phyloP scores from a whole-genome alignment of 257 asterid species.

The Solanum etuberosum region DNA sequence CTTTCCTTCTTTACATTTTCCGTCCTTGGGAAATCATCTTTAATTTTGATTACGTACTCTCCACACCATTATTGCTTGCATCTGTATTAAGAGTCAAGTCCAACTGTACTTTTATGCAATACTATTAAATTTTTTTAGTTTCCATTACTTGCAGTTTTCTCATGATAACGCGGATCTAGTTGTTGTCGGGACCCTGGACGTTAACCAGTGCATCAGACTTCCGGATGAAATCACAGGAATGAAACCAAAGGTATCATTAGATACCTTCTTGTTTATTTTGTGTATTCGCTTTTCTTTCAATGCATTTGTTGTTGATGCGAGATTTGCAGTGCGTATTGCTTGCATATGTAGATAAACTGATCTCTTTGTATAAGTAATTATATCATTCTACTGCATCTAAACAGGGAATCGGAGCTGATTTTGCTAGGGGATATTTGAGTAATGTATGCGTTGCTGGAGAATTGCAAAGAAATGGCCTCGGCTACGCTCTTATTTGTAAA shows the following conservation, averaged over 20 bases:
- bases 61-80: not conserved
- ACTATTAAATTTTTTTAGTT: not conserved
- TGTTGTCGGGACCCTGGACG: constrained; percentile 81
- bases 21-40: not conserved
- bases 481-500: constrained; percentile 53
- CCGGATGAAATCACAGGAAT: constrained; percentile 72
- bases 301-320: not conserved
- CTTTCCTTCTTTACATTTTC: not conserved
- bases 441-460: constrained; percentile 88
- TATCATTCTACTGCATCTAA: constrained; percentile 3
- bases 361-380: not conserved
- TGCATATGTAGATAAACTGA: not conserved
- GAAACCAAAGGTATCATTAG: constrained; percentile 58
- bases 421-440: constrained; percentile 84
- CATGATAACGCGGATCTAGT: constrained; percentile 49
- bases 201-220: constrained; percentile 77
- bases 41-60: not conserved
- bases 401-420: constrained; percentile 87
- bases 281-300: not conserved
- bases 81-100: not conserved
- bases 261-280: not conserved
- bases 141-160: constrained; percentile 41
- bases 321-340: not conserved
- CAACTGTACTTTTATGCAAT: not conserved
- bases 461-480: constrained; percentile 77